Conservation (phyloP, 2,329 filamentous ascomycete genomes). For the Onygenales sp. region DNA sequence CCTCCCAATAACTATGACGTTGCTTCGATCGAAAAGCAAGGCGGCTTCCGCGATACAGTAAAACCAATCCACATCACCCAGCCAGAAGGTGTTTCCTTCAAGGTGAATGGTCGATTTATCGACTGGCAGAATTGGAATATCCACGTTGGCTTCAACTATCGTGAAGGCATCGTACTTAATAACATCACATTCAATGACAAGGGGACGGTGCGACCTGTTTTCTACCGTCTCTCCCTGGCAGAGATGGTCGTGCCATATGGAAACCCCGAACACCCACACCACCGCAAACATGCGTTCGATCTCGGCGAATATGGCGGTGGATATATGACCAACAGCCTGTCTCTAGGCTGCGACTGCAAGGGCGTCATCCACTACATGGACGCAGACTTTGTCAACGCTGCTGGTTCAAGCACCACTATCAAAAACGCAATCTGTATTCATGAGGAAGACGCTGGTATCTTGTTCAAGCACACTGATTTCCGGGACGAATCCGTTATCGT, state of each 20-base stretch:
- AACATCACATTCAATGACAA: constrained; percentile 87
- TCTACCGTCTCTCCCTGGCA: constrained; percentile 79
- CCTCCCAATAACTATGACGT: constrained; percentile 72
- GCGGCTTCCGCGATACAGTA: constrained; percentile 67
- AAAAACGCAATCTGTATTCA: constrained; percentile 95
- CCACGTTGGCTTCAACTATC: constrained; percentile 90
- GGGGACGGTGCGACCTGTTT: constrained; percentile 64
- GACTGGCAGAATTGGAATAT: constrained; percentile 92
- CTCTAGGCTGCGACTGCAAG: constrained; percentile 56
- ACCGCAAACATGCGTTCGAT: constrained; percentile 40
- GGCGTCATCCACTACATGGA: constrained; percentile 88
- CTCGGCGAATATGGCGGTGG: constrained; percentile 39
- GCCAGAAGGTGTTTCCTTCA: constrained; percentile 82
- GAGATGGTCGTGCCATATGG: constrained; percentile 86
- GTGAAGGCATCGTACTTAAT: constrained; percentile 81
- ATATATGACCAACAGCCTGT: constrained; percentile 40
- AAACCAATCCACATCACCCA: constrained; percentile 85
- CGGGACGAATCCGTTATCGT: constrained; percentile 79
- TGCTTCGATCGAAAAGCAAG: constrained; percentile 59
- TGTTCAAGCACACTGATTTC: constrained; percentile 95
- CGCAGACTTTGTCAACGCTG: constrained; percentile 69
- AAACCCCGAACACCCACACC: constrained; percentile 40
- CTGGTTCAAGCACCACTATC: constrained; percentile 67
- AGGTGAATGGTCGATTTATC: constrained; percentile 61
- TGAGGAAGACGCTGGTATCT: constrained; percentile 82